Base-by-base conservation (phyloP, 352 stramenopile species). In the Globisporangium ultimum region DNA sequence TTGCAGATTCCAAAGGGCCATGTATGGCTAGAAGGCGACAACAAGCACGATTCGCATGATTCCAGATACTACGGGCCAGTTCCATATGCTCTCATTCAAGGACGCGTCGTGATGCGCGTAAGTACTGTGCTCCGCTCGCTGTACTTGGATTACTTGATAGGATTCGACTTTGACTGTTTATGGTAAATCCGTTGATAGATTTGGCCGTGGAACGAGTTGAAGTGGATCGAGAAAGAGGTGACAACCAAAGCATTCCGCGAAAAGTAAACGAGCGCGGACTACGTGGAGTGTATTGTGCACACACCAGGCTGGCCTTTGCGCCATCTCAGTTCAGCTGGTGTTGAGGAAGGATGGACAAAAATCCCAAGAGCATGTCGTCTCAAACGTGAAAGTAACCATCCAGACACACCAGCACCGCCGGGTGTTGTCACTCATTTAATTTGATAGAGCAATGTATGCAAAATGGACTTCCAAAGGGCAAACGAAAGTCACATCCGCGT, bases 1-100 rank as follows among this genome's bases (percentile, higher is more conserved):
- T 43, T 67, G 24, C 22, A 84, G 78, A 81, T 93, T 21, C 96
- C 96, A 3, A 84, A 90, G 54, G 93, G 96, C 34, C 91, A 98
- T 66, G 76, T 98, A 49, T 99, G 97, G 97, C 68, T 99, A 14
- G 94, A 99, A 77, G 97, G 97, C 46, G 97, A 99, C 77, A 99
- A 99, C 83, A 91, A 96, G 38, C 68, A 93, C 58, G 95, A 98
- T 77, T 98, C 92, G 42, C 92, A 88, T 36, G 97, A 99, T 75
- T 98, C 93, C 40, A 77, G 96, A 15, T 92, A 96, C 70, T 99
- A 98, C 68, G 97, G 97, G 17, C 88, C 97, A 1, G 78, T 99
- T 45, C 96, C 96, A n/a, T 80, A 84, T 48, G 78, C 92, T 21
- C 68, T 98, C 14, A 79, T 98, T 45, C 76, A 96, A 58, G 94